Evolutionary conservation across 176 grass and related monocot genomes (phyloP).

Genomic region (Zea luxurians): DNA sequence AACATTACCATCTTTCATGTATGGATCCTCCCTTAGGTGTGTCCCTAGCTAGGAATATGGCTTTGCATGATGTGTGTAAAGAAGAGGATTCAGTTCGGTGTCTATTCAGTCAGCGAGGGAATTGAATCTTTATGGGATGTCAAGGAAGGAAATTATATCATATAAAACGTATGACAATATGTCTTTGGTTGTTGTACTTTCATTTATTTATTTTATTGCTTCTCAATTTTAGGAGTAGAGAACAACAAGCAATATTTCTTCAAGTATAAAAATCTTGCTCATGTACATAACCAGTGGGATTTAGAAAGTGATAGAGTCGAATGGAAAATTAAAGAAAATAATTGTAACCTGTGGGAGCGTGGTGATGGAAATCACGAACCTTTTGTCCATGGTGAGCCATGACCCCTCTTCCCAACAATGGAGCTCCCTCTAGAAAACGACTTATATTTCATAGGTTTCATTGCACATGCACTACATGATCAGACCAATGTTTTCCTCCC

Average conservation of each 20-base stretch:
- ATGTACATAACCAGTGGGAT: slow-evolving; percentile 84
- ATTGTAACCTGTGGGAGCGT: too few species aligned
- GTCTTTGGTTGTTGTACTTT: slow-evolving; percentile 5
- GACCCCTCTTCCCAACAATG: too few species aligned
- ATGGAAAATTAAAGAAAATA: too few species aligned
- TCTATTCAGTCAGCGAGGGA: slow-evolving; percentile 62
- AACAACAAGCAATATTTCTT: slow-evolving; percentile 71
- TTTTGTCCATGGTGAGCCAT: too few species aligned
- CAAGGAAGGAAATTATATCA: slow-evolving; percentile 66
- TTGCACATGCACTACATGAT: too few species aligned
- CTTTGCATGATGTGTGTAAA: slow-evolving; percentile 62
- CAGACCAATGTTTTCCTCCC: too few species aligned
- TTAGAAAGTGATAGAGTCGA: slow-evolving; percentile 58
- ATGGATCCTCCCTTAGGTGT: slow-evolving; percentile 57
- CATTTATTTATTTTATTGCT: slow-evolving; percentile 27
- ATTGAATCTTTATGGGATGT: slow-evolving; percentile 81
- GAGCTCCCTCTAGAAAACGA: too few species aligned
- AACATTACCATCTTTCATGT: slow-evolving; percentile 69
- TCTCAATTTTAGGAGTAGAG: slow-evolving; percentile 43
- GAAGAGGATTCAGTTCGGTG: slow-evolving; percentile 66
- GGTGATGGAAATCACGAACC: too few species aligned
- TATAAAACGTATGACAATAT: neutral
- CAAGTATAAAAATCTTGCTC: slow-evolving; percentile 84
- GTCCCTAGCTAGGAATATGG: slow-evolving; percentile 70
- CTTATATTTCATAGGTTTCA: too few species aligned